Base-by-base conservation (phyloP, 2,329 filamentous ascomycete genomes). In the Penicillium sp. region DNA sequence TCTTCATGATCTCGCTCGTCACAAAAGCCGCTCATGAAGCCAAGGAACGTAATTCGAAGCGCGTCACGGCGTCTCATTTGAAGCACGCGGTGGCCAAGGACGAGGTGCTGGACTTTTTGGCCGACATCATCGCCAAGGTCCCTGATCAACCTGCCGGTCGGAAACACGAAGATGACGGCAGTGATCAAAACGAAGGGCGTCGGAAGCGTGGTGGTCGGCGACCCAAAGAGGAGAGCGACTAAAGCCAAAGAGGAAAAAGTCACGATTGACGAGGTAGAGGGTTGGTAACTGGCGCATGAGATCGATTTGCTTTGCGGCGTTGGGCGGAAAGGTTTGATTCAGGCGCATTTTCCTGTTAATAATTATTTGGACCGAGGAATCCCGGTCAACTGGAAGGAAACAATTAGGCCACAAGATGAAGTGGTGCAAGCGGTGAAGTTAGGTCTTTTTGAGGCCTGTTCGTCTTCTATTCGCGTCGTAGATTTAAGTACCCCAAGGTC, bases 1-100 rank as follows among this genome's bases (percentile, higher is more conserved):
- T 99, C 8, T 99, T 99, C 71, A 99, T 99, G 94, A 90, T 97
- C 58, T 87, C 90, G 39, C 81, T 99, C 51, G 93, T 97, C 56
- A 86, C 86, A 26, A 93, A 92, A 70, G 91, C 92, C 52, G 91
- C 94, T 44, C 84, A 88, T 47, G 86, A 96, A 62, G 93, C 94
- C 46, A 85, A 84, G 62, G 83, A 87, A 55, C 90, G 89, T 70
- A 89, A 87, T 58, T 92, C 90, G 0, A 96, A 96, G 76, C 85
- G 92, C 59, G 89, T 99, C 60, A 91, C 90, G 15, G 90, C 92
- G 1, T 81, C 86, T 51, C 95, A 97, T 81, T 81, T 99, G 61
- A 97, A 97, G 77, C 85, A 89, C 58, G 93, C 94, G 10, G 87
- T 99, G 38, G 84, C 88, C 70, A 87, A 85, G 24, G 90, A 95